phyloP scores from a whole-genome alignment of 2,329 filamentous ascomycete species.

The Neodidymelliopsis sp. region DNA sequence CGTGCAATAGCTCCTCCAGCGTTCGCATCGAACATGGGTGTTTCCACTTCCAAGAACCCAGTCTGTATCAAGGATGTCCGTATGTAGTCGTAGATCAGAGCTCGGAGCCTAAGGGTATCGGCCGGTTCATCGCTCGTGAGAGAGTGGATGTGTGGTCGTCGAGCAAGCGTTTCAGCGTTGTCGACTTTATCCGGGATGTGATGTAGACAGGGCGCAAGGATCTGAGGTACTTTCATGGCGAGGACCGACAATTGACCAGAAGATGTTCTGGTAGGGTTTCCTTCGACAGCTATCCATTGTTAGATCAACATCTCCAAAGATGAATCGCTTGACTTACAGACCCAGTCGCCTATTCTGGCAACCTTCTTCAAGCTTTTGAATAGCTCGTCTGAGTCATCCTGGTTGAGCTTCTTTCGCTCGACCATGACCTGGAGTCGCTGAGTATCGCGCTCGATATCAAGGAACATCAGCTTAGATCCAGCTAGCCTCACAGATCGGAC shows the following conservation, averaged over 20 bases:
- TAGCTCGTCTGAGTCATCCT: conserved; percentile 49
- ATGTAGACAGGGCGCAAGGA: conserved; percentile 81
- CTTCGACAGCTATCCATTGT: conserved; percentile 65
- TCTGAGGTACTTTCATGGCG: conserved; percentile 70
- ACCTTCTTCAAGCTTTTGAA: conserved; percentile 70
- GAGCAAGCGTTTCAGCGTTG: conserved; percentile 74
- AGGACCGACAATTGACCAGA: conserved; percentile 80
- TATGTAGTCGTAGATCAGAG: conserved; percentile 76
- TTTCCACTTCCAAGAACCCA: conserved; percentile 86
- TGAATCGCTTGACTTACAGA: conserved; percentile 65
- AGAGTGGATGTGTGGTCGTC: conserved; percentile 85
- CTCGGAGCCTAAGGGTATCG: conserved; percentile 76
- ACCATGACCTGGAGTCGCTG: conserved; percentile 78
- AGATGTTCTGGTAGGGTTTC: conserved; percentile 71
- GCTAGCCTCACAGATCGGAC: conserved; percentile 74
- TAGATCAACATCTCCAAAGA: conserved; percentile 13
- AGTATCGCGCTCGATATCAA: conserved; percentile 79
- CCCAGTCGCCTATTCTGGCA: conserved; percentile 81
- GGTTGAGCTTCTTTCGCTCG: conserved; percentile 64
- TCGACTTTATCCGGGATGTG: conserved; percentile 75
- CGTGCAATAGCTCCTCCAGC: conserved; percentile 89
- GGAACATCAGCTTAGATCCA: conserved; percentile 82
- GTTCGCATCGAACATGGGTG: conserved; percentile 81
- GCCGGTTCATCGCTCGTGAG: conserved; percentile 74
- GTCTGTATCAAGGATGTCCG: conserved; percentile 75